Conservation (phyloP, 495 filamentous ascomycete genomes). For the Diplogelasinospora grovesii region DNA sequence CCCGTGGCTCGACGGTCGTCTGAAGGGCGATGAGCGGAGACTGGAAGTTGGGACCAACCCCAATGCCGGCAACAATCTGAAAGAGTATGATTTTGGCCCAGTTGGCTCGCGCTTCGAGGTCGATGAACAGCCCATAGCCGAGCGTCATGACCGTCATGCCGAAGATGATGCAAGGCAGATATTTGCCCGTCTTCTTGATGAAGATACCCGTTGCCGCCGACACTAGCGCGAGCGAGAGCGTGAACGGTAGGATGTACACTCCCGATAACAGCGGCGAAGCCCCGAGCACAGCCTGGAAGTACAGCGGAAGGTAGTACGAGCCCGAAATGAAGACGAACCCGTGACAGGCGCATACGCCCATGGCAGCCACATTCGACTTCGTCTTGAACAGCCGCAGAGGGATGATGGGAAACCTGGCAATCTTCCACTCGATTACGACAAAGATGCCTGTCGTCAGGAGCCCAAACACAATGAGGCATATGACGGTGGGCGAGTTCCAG, state of each 20-base stretch:
- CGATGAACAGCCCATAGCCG: conserved; percentile 59
- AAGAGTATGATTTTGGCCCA: conserved; percentile 56
- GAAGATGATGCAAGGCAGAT: conserved; percentile 46
- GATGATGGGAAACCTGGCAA: conserved; percentile 73
- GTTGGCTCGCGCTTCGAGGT: conserved; percentile 42
- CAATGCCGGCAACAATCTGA: conserved; percentile 61
- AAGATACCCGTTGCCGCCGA: conserved; percentile 60
- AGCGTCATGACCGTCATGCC: conserved; percentile 54
- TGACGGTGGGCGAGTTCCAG: conserved; percentile 67
- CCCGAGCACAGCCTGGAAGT: conserved; percentile 71
- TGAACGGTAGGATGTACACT: conserved; percentile 72
- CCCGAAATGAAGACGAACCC: conserved; percentile 68
- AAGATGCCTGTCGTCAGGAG: conserved; percentile 55
- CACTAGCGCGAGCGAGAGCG: conserved; percentile 58
- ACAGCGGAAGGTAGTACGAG: conserved; percentile 71
- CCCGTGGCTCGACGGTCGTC: conserved; percentile 56
- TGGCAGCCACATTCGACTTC: conserved; percentile 50
- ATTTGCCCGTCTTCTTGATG: conserved; percentile 67
- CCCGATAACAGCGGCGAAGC: conserved; percentile 68
- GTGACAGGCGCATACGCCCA: conserved; percentile 57
- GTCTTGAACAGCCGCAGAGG: conserved; percentile 61
- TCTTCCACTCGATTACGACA: conserved; percentile 59
- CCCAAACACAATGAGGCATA: conserved; percentile 76
- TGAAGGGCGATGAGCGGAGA: conserved; percentile 76
- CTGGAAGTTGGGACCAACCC: conserved; percentile 63